Percentiles rank a stretch among this genome's conserved stretches.
These are phyloP conservation scores for Trametopsis cervina DNA, from an alignment of 768 basidiomycete species.

Conservation along the genomic window DNA sequence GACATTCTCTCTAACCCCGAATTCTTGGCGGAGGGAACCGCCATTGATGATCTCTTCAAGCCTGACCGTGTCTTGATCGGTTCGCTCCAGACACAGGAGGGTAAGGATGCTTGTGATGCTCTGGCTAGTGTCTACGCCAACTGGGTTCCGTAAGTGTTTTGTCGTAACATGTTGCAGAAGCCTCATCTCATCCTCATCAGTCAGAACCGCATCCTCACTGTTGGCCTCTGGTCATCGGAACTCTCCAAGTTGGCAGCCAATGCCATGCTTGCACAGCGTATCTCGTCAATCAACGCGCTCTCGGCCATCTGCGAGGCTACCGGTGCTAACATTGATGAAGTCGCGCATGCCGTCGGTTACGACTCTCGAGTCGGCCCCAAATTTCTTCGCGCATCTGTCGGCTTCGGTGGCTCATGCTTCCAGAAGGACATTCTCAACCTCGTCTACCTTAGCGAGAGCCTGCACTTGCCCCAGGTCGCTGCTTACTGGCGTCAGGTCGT, in stretches of 20 bases:
- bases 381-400: constrained; percentile 93
- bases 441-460: constrained; percentile 91
- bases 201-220: constrained; percentile 75
- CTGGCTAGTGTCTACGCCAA: constrained; percentile 84
- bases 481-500: constrained; percentile 98
- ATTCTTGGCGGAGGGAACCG: constrained; percentile 98
- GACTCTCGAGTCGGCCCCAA: constrained; percentile 91
- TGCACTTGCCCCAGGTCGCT: constrained; percentile 94
- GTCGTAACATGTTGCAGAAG: constrained; percentile 3
- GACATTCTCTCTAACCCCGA: constrained; percentile 99
- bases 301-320: constrained; percentile 99
- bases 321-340: constrained; percentile 98
- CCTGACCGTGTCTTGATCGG: constrained; percentile 98
- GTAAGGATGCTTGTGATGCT: constrained; percentile 70
- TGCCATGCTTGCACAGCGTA: constrained; percentile 98
- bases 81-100: constrained; percentile 85
- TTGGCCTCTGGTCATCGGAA: constrained; percentile 98
- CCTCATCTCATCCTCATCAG: constrained; percentile 28
- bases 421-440: constrained; percentile 99
- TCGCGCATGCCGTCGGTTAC: constrained; percentile 87
- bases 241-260: constrained; percentile 98
- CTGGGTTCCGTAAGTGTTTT: constrained; percentile 82
- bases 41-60: constrained; percentile 77
- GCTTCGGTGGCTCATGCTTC: constrained; percentile 98
- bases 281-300: constrained; percentile 96